phyloP scores from a whole-genome alignment of 805 yeast genomes.

The Candida sanyiensis region DNA sequence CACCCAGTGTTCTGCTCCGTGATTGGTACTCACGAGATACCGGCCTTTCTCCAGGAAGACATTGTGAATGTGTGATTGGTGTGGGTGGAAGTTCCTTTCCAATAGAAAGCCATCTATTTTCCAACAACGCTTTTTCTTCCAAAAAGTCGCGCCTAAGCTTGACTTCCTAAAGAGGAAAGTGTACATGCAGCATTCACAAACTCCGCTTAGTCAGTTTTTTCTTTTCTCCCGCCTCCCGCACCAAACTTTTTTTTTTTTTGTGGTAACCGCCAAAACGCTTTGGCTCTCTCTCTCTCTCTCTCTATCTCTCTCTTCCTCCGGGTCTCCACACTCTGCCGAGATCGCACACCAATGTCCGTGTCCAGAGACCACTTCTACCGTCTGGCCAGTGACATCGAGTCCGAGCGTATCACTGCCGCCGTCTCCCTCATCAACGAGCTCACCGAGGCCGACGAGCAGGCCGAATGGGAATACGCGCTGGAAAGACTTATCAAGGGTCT shows the following conservation, averaged over 20 bases:
- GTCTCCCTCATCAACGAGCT: constrained; percentile 59
- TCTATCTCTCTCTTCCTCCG: too few relatives aligned
- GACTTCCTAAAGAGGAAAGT: constrained; percentile 19
- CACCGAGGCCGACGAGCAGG: constrained; percentile 31
- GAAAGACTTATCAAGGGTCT: constrained; percentile 76
- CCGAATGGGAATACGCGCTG: constrained; percentile 79
- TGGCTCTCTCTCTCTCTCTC: too few relatives aligned
- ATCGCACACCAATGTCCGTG: constrained; percentile 38
- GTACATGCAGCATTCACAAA: fast-evolving
- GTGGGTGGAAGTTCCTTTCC: not conserved
- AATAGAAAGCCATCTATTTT: not conserved
- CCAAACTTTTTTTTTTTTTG: too few relatives aligned
- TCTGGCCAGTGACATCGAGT: constrained; percentile 69
- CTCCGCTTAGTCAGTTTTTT: not conserved
- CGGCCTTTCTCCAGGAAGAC: constrained; percentile 64
- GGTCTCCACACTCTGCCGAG: not conserved
- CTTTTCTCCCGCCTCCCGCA: not conserved
- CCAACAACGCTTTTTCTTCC: not conserved
- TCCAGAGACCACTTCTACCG: constrained; percentile 72
- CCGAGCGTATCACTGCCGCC: constrained; percentile 71
- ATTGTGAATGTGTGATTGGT: constrained; percentile 25
- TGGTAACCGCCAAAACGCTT: too few relatives aligned
- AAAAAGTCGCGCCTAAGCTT: not conserved
- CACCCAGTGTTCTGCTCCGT: not conserved
- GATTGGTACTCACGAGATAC: constrained; percentile 44